Percentiles rank a stretch among this genome's conserved stretches.
These are phyloP conservation scores for Echites panduratus DNA, from an alignment of 257 asterid genomes.

Conservation along the genomic window DNA sequence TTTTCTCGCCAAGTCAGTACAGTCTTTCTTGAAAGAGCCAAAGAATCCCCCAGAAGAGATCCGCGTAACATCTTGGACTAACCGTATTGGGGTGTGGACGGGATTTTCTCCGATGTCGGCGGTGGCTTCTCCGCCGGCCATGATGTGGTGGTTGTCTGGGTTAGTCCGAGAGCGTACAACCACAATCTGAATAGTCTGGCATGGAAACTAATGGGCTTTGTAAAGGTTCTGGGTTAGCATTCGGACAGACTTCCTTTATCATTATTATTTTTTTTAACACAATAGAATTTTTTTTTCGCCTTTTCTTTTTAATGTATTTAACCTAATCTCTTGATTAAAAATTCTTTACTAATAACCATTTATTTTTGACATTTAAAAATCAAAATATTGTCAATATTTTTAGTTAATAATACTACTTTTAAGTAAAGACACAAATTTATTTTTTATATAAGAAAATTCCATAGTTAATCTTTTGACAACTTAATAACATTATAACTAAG, in stretches of 20 bases:
- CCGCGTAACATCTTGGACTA: conserved; percentile 56
- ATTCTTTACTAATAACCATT: too few relatives aligned
- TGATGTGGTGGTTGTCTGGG: conserved; percentile 22
- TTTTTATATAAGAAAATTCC: too few relatives aligned
- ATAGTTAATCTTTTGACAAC: too few relatives aligned
- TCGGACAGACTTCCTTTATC: background rate
- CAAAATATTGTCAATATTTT: too few relatives aligned
- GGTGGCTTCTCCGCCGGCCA: conserved; percentile 58
- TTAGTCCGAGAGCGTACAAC: conserved; percentile 18
- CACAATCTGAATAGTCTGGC: conserved; percentile 16
- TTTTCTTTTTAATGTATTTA: too few relatives aligned
- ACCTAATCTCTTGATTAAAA: too few relatives aligned
- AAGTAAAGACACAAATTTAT: too few relatives aligned
- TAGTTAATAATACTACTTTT: too few relatives aligned
- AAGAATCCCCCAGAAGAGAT: conserved; percentile 62
- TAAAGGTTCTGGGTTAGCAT: conserved; percentile 1
- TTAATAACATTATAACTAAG: too few relatives aligned
- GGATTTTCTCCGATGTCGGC: conserved; percentile 13
- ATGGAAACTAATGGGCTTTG: conserved; percentile 18
- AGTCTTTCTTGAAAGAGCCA: conserved; percentile 80
- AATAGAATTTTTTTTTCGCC: too few relatives aligned
- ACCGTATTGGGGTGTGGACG: conserved; percentile 33
- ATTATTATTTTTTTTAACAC: background rate
- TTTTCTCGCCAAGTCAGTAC: conserved; percentile 72
- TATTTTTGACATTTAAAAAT: too few relatives aligned